These are phyloP conservation scores for Colletotrichum kahawae DNA, from an alignment of 2,329 filamentous ascomycete species.

Conservation along the genomic window DNA sequence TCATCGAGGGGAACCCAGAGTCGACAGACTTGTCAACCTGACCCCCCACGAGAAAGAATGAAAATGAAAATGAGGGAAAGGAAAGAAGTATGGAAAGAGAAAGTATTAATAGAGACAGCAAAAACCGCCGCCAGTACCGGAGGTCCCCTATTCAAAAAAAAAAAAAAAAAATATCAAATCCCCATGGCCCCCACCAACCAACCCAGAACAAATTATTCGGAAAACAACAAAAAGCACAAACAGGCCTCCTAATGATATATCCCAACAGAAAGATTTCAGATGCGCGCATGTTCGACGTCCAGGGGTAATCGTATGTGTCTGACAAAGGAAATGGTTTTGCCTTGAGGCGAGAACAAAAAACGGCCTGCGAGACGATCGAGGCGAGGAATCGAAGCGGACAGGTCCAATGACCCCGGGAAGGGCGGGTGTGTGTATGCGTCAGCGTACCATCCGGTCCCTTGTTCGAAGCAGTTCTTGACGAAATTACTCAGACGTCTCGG, in stretches of 20 bases:
- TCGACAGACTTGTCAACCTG: background rate
- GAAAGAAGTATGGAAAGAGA: background rate
- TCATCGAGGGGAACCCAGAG: background rate
- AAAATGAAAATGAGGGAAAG: background rate
- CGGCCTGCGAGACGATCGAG: background rate
- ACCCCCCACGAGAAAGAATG: background rate
- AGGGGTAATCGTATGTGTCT: constrained; percentile 6
- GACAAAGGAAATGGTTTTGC: constrained; percentile 16
- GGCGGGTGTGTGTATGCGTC: background rate
- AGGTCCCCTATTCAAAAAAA: background rate
- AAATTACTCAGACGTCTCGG: background rate
- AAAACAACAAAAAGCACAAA: background rate
- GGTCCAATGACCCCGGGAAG: background rate
- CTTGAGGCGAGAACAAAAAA: background rate
- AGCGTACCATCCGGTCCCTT: background rate
- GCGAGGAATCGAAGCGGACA: background rate
- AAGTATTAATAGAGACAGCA: constrained; percentile 11
- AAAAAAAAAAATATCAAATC: background rate
- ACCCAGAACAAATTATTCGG: background rate
- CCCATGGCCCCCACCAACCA: background rate
- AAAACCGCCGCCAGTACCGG: background rate
- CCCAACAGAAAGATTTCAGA: background rate
- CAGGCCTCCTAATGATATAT: background rate
- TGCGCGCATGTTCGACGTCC: background rate
- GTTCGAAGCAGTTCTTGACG: background rate